Evolutionary conservation across 148 eudicot genomes (phyloP), one percentile per base, ranked within the genome.

Genomic region (Rheum nobile): DNA sequence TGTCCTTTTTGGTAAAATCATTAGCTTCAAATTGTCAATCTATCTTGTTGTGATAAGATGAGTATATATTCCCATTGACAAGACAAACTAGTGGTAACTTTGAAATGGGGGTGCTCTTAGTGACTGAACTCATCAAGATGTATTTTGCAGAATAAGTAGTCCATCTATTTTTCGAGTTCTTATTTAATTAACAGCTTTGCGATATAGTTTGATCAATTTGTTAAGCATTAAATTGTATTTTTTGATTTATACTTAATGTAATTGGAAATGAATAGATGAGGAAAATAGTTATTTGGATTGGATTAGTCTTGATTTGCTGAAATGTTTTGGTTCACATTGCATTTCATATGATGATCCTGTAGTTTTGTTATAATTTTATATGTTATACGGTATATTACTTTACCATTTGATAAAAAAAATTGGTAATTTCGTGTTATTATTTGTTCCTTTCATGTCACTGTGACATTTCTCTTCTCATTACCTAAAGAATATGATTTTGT

Each of bases 1-100:
- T 77, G 19, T 69, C 35, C 50, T 41, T 44, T 84, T 48, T 67
- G 72, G 44, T 35, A 69, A 37, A 35, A 32, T 67, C 69, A 29
- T 63, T 5, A 26, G 2, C 13, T n/a, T n/a, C n/a, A n/a, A n/a
- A n/a, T n/a, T n/a, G n/a, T 7, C 46, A 14, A 35, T 69, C 72
- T n/a, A 19, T 67, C 41, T 67, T 37, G 21, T 14, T 32, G 71
- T 29, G n/a, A 17, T 0, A 4, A 29, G n/a, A 10, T 32, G 29
- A 29, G 67, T 0, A 28, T 29, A 61, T 29, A 61, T 61, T 28
- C 61, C 10, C 22, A 50, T 50, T 50, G 57, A 26, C 24, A 5
- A 50, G 31, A 16, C 19, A 63, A 29, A 63, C 14, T 3, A 31
- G 68, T 31, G n/a, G 38, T 16, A 28, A 63, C 69, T 9, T 29